Evolutionary conservation across 371 early-diverging fungal species (phyloP), one percentile per base, ranked within the genome.

Genomic region (Cladochytrium tenue): DNA sequence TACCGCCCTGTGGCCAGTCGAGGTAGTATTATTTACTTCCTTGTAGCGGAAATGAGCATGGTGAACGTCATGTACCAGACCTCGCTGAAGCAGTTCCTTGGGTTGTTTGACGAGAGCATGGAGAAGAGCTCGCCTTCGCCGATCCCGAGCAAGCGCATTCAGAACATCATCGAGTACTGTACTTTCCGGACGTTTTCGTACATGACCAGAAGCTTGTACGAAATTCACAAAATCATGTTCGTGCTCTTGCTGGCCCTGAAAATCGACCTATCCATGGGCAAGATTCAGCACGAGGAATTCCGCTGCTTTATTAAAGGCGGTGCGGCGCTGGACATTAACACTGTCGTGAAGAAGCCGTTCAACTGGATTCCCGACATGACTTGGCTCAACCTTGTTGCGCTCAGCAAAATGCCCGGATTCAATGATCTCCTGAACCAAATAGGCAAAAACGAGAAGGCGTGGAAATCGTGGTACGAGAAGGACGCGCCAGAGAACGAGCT

Each of bases 361-460:
- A 75, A 74, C 71, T 87, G 87, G 87, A 86, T 87, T 62, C 81
- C 83, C 4, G 87, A 87, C 60, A 80, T 82, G 70, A 86, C 85
- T 0, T 87, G 87, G 87, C 72, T 86, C 35, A 87, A 87, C 63
- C 56, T 87, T 23, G 81, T 80, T 1, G 86, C 86, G 0, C 56
- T 87, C 27, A 79, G 80, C 76, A 84, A 86, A 53, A 80, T 87
- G 81, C 77, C 76, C 35, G 82, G 80, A 0, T 87, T 87, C 63
- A 74, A 62, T 25, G 87, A 86, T 60, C 61, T 87, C 15, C 67
- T 87, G 10, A 86, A 83, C 63, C 83, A 84, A 57, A 76, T 87
- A 27, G 79, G 78, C 25, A 86, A 87, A 65, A 87, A 86, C 68
- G 87, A 87, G 65, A 85, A 84, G 72, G 81, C 80, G 0, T 87